These are phyloP conservation scores for Citrus mangshanensis DNA, from an alignment of 345 rosid genomes.

Conservation along the genomic window DNA sequence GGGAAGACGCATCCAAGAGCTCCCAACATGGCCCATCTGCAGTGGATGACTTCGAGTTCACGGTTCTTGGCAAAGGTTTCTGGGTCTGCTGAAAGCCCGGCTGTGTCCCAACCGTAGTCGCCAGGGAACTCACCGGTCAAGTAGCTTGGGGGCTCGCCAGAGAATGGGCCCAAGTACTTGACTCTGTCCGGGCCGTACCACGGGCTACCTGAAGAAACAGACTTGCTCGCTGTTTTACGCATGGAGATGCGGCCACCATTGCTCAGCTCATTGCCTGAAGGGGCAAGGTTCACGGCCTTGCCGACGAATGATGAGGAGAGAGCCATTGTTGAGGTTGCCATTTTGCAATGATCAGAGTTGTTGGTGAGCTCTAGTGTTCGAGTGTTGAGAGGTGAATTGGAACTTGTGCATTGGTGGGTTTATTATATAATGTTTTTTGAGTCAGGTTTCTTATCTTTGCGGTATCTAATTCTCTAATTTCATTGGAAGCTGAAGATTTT, in stretches of 20 bases:
- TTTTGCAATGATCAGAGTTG: too few relatives aligned
- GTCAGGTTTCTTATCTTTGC: conserved; percentile 41
- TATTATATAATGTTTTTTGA: conserved; percentile 15
- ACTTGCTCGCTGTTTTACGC: conserved; percentile 44
- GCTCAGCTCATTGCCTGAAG: conserved; percentile 36
- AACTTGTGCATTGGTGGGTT: not conserved
- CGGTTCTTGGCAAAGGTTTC: conserved; percentile 92
- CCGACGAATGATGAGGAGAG: conserved; percentile 71
- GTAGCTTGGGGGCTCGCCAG: conserved; percentile 64
- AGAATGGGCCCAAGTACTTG: conserved; percentile 74
- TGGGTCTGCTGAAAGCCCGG: conserved; percentile 85
- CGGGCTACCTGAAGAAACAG: conserved; percentile 50
- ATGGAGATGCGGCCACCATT: conserved; percentile 58
- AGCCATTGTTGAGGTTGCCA: conserved; percentile 68
- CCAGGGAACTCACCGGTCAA: conserved; percentile 81
- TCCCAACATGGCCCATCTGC: conserved; percentile 82
- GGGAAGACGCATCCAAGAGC: conserved; percentile 82
- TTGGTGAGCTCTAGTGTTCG: not conserved
- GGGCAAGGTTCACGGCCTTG: conserved; percentile 48
- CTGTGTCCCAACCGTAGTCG: conserved; percentile 77
- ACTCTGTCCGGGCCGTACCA: conserved; percentile 80
- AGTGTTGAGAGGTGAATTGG: not conserved
- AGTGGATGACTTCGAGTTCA: conserved; percentile 81
- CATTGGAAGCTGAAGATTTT: conserved; percentile 61
- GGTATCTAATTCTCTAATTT: conserved; percentile 36